Evolutionary conservation across 108 stramenopile species (phyloP), one percentile per base, ranked within the genome.

Genomic region (Cyclotella atomus): DNA sequence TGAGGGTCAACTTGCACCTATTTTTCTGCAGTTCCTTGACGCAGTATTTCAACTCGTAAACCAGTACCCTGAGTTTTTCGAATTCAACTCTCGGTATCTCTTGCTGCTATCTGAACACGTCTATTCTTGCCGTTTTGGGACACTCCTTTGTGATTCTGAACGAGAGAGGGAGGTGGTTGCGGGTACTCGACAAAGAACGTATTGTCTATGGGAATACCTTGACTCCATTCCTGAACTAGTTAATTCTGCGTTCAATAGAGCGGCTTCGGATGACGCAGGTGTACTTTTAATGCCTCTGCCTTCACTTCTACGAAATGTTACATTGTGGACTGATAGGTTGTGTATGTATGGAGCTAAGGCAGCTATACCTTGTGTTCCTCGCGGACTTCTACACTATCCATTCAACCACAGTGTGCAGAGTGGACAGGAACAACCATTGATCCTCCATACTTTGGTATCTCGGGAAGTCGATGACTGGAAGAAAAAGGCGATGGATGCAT

Each of bases 11-110:
- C 73, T 91, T 3, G 93, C 97, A 38, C 98, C 99, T 34, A 90
- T 99, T 50, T 99, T 99, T 73, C 25, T 99, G 30, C 99, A 99
- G 83, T 99, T 99, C 71, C 61, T 99, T 52, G 99, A 99, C 82
- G 96, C 93, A 71, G 92, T 97, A 28, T 97, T 85, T 74, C 98
- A 99, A 84, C 70, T 99, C 17, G 79, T 96, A 19, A 67, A 86
- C 66, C 95, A 95, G 66, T 94, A 85, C 53, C 97, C 97, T 9
- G 81, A 88, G 38, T 83, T 65, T 50, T 97, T 97, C 61, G 95
- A 98, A 69, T 97, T 95, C 81, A 97, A 84, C 69, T 57, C 85
- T 5, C 70, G 73, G 9, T 96, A 94, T 53, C 76, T 98, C 12
- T 35, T 95, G 44, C 62, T 85, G 23, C 53, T 97, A 6, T 85